These are phyloP conservation scores for Crithidia bombi DNA, from an alignment of 208 protist species.

Conservation along the genomic window DNA sequence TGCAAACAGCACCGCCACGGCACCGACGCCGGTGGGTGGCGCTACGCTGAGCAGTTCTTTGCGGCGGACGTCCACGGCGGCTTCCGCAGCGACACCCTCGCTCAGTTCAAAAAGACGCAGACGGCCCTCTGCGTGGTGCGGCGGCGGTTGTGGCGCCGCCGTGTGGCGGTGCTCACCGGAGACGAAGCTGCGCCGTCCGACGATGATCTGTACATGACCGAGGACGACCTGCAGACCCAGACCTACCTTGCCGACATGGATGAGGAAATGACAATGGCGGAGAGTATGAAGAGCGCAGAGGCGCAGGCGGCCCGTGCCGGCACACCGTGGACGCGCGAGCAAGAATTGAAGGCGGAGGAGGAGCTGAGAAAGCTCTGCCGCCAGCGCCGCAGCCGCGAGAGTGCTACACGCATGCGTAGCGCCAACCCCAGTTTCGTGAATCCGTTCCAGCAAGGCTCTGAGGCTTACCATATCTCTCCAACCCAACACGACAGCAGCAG, in stretches of 20 bases:
- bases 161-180: constrained; percentile 29
- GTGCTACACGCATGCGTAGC: constrained; percentile 31
- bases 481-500: background rate
- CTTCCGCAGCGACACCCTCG: constrained; percentile 15
- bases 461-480: constrained; percentile 2
- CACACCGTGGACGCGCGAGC: constrained; percentile 40
- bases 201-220: constrained; percentile 10
- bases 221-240: constrained; percentile 21
- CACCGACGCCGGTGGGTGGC: constrained; percentile 53
- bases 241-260: constrained; percentile 44
- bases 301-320: constrained; percentile 19
- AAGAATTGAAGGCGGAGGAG: constrained; percentile 49
- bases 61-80: background rate
- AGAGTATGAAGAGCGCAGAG: constrained; percentile 47
- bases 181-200: constrained; percentile 8
- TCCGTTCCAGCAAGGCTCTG: constrained; percentile 26
- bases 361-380: constrained; percentile 50
- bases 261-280: constrained; percentile 53
- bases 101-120: constrained; percentile 55
- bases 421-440: constrained; percentile 48
- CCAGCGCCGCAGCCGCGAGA: constrained; percentile 35
- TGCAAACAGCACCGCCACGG: constrained; percentile 42
- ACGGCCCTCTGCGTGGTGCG: constrained; percentile 51
- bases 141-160: constrained; percentile 51
- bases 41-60: constrained; percentile 49